These are phyloP conservation scores for Candida coleopterorum DNA, from an alignment of 805 yeast genomes.

Conservation along the genomic window DNA sequence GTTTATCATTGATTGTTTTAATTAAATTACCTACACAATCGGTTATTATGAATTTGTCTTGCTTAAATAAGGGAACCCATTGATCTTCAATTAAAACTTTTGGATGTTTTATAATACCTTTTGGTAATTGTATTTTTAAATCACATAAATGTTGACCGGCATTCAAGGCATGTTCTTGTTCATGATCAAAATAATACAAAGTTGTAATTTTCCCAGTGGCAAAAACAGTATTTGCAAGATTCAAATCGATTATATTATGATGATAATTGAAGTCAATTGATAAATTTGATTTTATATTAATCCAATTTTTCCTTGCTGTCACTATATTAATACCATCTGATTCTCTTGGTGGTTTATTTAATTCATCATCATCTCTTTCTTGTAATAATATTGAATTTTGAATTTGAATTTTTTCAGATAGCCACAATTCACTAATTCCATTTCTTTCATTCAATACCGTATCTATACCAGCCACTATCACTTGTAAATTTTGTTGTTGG, in stretches of 20 bases:
- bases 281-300: constrained; percentile 22
- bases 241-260: constrained; percentile 15
- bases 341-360: constrained; percentile 19
- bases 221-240: constrained; percentile 39
- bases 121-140: constrained; percentile 20
- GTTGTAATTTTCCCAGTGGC: constrained; percentile 31
- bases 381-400: constrained; percentile 11
- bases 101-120: constrained; percentile 8
- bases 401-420: constrained; percentile 20
- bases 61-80: constrained; percentile 29
- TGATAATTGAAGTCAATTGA: constrained; percentile 10
- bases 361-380: constrained; percentile 25
- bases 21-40: constrained; percentile 53
- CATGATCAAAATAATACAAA: constrained; percentile 24
- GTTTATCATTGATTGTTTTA: constrained; percentile 46
- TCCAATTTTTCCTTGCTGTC: constrained; percentile 36
- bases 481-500: constrained; percentile 25
- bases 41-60: constrained; percentile 39
- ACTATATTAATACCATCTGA: constrained; percentile 35
- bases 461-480: constrained; percentile 39
- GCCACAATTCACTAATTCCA: constrained; percentile 39
- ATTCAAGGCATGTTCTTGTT: constrained; percentile 19
- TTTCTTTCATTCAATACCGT: constrained; percentile 26
- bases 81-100: constrained; percentile 17
- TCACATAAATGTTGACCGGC: constrained; percentile 28